Evolutionary conservation across 225 moss, liverwort and hornwort genomes (phyloP), one percentile per base, ranked within the genome.

Genomic region (Straminergon stramineum): DNA sequence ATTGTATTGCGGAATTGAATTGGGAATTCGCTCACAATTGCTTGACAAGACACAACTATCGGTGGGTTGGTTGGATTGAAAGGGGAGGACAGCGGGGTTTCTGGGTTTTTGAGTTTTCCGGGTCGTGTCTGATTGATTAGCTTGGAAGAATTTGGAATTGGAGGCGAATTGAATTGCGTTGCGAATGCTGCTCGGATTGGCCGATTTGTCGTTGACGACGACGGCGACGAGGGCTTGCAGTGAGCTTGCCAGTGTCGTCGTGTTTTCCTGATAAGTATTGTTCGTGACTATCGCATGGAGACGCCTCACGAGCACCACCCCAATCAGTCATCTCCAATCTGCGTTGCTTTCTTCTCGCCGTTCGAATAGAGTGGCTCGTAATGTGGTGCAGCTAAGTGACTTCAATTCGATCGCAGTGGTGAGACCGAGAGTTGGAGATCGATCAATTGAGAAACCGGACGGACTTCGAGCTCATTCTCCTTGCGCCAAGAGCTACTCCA

Each of bases 401-500:
- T 78, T 64, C n/a, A 8, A 77, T 37, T 55, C 84, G 51, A 84
- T 56, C 39, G 77, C 67, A 53, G 66, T 23, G 11, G 6, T 56
- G 56, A 67, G 79, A 53, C 28, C 66, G 41, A 87, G 79, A 66
- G 30, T 39, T 41, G 84, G 69, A 56, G 69, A 30, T 30, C 53
- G 55, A 69, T 18, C 82, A 64, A 64, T 45, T 63, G 35, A 83
- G 65, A 65, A 81, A 13, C 61, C 81, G 14, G 48, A 35, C 64
- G 51, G 51, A 39, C 39, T 69, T 52, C 8, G 39, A 87, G 57
- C 66, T 74, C 63, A 51, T 23, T 35, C 26, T 57, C 58, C 66
- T 73, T 58, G 45, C 35, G 73, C 75, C 31, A 92, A 91, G 92
- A 84, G 89, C 75, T 90, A 82, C 88, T 88, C 87, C 4, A n/a